These are phyloP conservation scores for Ustilago hordei DNA, from an alignment of 1,284 basidiomycete genomes.

Conservation along the genomic window DNA sequence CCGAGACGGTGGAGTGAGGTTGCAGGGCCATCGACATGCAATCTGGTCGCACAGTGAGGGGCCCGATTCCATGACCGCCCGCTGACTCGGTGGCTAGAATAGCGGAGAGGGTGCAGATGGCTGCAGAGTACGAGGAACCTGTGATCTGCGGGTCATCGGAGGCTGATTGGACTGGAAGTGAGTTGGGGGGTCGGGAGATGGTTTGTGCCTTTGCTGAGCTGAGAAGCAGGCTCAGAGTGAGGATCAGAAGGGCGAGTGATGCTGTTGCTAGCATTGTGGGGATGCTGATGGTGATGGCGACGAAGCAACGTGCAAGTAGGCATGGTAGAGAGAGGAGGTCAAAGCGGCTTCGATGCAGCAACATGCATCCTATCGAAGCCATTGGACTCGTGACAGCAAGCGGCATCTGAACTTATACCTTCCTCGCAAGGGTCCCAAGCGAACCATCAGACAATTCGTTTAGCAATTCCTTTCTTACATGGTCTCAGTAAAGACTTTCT, in stretches of 20 bases:
- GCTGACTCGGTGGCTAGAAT: constrained; percentile 22
- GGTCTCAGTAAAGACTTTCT: too few species aligned
- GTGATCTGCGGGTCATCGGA: constrained; percentile 34
- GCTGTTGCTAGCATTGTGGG: background rate
- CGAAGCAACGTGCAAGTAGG: background rate
- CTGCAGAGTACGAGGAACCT: constrained; percentile 13
- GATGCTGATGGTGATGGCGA: background rate
- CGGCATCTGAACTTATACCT: constrained; percentile 3
- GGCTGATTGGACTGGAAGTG: constrained; percentile 30
- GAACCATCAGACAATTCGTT: background rate
- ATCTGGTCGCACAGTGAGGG: constrained; percentile 20
- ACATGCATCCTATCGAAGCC: background rate
- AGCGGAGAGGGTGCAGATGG: constrained; percentile 22
- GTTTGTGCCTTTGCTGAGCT: constrained; percentile 1
- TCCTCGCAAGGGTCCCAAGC: constrained; percentile 9
- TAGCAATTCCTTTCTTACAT: too few species aligned
- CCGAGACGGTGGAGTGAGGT: constrained; percentile 3
- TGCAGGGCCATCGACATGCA: constrained; percentile 32
- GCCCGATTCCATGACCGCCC: constrained; percentile 29
- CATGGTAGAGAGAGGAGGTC: background rate
- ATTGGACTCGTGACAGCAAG: constrained; percentile 4
- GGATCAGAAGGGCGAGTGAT: background rate
- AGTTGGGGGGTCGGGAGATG: constrained; percentile 24
- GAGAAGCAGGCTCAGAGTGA: constrained; percentile 2
- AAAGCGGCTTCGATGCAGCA: background rate